Conservation (phyloP, 2,329 filamentous ascomycete species). For the Xylariales sp. region DNA sequence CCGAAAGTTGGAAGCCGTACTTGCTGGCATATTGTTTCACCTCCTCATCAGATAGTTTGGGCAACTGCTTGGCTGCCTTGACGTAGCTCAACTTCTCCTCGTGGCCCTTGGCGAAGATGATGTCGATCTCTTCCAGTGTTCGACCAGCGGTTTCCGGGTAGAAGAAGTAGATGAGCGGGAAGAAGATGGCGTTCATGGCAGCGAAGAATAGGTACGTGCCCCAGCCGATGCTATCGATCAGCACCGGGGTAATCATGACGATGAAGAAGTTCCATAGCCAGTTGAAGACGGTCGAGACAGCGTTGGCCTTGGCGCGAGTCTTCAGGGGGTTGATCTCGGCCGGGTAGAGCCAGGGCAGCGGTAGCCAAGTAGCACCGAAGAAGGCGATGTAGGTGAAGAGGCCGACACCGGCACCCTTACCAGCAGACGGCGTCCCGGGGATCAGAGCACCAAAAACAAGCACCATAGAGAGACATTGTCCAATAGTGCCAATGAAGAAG, state of each 20-base stretch:
- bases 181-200: slow-evolving; percentile 29
- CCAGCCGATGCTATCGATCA: slow-evolving; percentile 55
- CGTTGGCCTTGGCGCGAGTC: slow-evolving; percentile 41
- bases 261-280: slow-evolving; percentile 45
- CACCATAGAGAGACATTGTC: slow-evolving; percentile 53
- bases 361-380: slow-evolving; percentile 62
- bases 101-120: slow-evolving; percentile 55
- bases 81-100: slow-evolving; percentile 57
- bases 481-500: slow-evolving; percentile 38
- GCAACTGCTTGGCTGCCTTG: slow-evolving; percentile 51
- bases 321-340: slow-evolving; percentile 50
- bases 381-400: slow-evolving; percentile 67
- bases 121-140: slow-evolving; percentile 52
- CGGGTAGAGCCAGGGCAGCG: slow-evolving; percentile 57
- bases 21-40: slow-evolving; percentile 44
- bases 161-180: slow-evolving; percentile 40
- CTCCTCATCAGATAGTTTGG: slow-evolving; percentile 45
- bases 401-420: slow-evolving; percentile 64
- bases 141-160: slow-evolving; percentile 48
- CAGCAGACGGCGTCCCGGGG: slow-evolving; percentile 55
- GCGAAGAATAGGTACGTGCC: slow-evolving; percentile 48
- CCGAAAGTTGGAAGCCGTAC: slow-evolving; percentile 23
- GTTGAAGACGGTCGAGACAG: slow-evolving; percentile 56
- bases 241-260: slow-evolving; percentile 60
- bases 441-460: slow-evolving; percentile 60